Evolutionary conservation across 192 early-diverging fungal species (phyloP), one percentile per base, ranked within the genome.

Genomic region (Coemansia reversa): DNA sequence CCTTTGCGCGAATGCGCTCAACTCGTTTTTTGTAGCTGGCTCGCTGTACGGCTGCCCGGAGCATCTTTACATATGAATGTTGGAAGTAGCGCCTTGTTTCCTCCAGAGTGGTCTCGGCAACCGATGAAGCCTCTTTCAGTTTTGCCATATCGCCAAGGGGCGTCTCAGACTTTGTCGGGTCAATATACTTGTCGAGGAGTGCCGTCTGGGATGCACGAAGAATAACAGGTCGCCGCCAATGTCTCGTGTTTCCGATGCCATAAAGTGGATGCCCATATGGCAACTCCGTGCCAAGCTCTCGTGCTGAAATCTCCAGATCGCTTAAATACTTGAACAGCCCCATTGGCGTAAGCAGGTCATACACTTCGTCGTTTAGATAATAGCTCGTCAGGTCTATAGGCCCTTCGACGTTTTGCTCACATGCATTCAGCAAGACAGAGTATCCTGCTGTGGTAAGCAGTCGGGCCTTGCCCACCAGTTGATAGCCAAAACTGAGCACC

Each of bases 381-480:
- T 51, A 27, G 5, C 7, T n/a, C 4, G 67, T 58, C 23, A 58
- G 19, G 20, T 69, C 66, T 12, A 25, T 45, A n/a, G 11, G 18
- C 3, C 58, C 49, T 3, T 11, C 22, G 5, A 32, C 16, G 14
- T 25, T 33, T 8, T 11, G 39, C 7, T 64, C 24, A 24, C 29
- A 67, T 24, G 57, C 51, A 16, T 67, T 22, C 56, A 45, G 2
- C 27, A 53, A 54, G 14, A 24, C 35, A 20, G 25, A 18, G 47
- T 67, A 70, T 1, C 74, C 74, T 9, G 63, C 39, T n/a, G 45
- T 27, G 14, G 39, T 65, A 23, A 80, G 50, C 27, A 74, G 24
- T 2, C 72, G 78, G 16, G 62, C 65, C 39, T 59, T 61, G 22
- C 72, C 49, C 12, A 71, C 45, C 30, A 80, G 48, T 69, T 80